A percentile compares a stretch with the other conserved stretches of the same genome.
phyloP scores from a whole-genome alignment of 768 basidiomycete species.

The Neoboletus brunneissimus region DNA sequence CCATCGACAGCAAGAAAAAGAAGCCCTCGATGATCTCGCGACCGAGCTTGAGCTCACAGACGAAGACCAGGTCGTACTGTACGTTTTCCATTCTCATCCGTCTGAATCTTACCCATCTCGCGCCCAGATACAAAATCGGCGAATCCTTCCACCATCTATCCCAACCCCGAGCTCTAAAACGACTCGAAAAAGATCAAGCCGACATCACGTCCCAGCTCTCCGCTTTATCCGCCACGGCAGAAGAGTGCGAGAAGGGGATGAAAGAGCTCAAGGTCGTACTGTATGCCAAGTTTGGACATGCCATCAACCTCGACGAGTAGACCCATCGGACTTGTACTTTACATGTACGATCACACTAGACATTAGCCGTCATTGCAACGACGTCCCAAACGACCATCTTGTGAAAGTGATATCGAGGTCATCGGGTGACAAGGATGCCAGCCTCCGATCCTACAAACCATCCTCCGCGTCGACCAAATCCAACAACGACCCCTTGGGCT shows the following conservation, averaged over 20 bases:
- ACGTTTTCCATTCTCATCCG: constrained; percentile 25
- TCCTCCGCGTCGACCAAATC: constrained; percentile 52
- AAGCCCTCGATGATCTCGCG: constrained; percentile 85
- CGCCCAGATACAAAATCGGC: constrained; percentile 80
- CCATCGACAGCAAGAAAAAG: constrained; percentile 78
- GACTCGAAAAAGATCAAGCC: constrained; percentile 68
- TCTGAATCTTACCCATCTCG: constrained; percentile 64
- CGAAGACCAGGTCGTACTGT: constrained; percentile 80
- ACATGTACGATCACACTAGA: not conserved
- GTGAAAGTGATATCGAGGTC: not conserved
- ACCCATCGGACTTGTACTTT: not conserved
- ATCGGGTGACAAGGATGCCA: not conserved
- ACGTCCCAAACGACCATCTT: not conserved
- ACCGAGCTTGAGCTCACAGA: constrained; percentile 88
- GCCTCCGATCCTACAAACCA: constrained; percentile 16
- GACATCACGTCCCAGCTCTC: constrained; percentile 55
- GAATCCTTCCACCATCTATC: constrained; percentile 85
- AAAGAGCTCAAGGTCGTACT: constrained; percentile 73
- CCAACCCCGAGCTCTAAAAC: constrained; percentile 62
- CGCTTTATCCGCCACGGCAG: constrained; percentile 47
- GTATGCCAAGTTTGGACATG: constrained; percentile 90
- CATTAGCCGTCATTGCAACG: not conserved
- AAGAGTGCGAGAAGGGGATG: constrained; percentile 73
- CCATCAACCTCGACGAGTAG: constrained; percentile 89
- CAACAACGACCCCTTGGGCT: constrained; percentile 62